Conservation (phyloP, 805 yeast species). For the Wickerhamomyces bovis region DNA sequence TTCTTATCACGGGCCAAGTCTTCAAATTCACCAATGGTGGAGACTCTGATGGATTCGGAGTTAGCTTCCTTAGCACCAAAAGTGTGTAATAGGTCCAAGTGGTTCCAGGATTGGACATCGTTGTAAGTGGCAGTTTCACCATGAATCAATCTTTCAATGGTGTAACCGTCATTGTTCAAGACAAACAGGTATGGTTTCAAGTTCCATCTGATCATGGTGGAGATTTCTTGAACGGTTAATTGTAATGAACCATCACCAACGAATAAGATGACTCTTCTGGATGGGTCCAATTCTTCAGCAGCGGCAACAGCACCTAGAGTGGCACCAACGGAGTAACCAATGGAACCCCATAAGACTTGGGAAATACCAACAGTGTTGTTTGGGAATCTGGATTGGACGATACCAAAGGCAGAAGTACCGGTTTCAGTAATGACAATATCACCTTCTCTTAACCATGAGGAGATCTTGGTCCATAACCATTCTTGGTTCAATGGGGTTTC, state of each 20-base stretch:
- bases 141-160: conserved; percentile 70
- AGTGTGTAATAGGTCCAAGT: conserved; percentile 46
- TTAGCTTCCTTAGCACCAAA: conserved; percentile 36
- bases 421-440: conserved; percentile 67
- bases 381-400: conserved; percentile 61
- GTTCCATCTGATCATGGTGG: conserved; percentile 62
- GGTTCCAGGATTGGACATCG: conserved; percentile 65
- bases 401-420: conserved; percentile 73
- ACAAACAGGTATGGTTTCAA: conserved; percentile 64
- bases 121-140: conserved; percentile 61
- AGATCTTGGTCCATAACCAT: conserved; percentile 62
- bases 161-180: conserved; percentile 68
- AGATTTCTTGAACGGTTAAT: conserved; percentile 68
- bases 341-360: conserved; percentile 73
- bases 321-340: conserved; percentile 41
- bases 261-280: conserved; percentile 57
- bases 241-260: conserved; percentile 76
- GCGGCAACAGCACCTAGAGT: conserved; percentile 12
- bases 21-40: conserved; percentile 54
- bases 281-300: conserved; percentile 47
- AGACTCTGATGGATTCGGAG: conserved; percentile 49
- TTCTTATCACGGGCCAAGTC: conserved; percentile 38
- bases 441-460: conserved; percentile 58
- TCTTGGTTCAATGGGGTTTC: conserved; percentile 51
- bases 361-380: conserved; percentile 57